Conservation (phyloP, 2,329 filamentous ascomycete genomes). For the Aspergillus flavus region DNA sequence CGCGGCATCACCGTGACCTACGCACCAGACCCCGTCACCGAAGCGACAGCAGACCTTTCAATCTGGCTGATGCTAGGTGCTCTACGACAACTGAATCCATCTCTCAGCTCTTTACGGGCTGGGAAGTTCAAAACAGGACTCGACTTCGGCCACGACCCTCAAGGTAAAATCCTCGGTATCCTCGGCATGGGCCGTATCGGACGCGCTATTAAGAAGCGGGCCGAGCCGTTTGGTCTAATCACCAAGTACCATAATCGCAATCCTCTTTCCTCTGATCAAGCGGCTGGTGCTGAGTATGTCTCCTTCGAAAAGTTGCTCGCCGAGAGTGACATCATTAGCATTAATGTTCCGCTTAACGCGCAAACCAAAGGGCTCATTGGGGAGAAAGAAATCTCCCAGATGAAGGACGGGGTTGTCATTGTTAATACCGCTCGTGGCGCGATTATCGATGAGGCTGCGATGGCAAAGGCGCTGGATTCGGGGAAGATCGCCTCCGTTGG, state of each 20-base stretch:
- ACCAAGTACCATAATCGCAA: slow-evolving; percentile 50
- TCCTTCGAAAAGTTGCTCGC: slow-evolving; percentile 45
- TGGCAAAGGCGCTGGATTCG: slow-evolving; percentile 47
- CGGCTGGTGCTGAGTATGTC: slow-evolving; percentile 42
- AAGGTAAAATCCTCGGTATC: not conserved
- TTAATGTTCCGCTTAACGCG: slow-evolving; percentile 52
- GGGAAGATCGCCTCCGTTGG: slow-evolving; percentile 50
- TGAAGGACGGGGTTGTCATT: slow-evolving; percentile 50
- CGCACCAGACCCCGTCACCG: slow-evolving; percentile 54
- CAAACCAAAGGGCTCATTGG: slow-evolving; percentile 47
- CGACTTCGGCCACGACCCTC: not conserved
- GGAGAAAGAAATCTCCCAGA: slow-evolving; percentile 42
- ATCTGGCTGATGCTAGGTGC: slow-evolving; percentile 52
- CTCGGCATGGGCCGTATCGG: not conserved
- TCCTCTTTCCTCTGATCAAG: slow-evolving; percentile 37
- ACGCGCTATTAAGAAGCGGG: not conserved
- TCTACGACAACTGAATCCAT: slow-evolving; percentile 34
- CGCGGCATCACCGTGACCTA: slow-evolving; percentile 58
- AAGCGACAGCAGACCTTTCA: slow-evolving; percentile 57
- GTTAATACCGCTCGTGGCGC: slow-evolving; percentile 53
- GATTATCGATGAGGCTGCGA: slow-evolving; percentile 47
- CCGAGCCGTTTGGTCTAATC: slow-evolving; percentile 29
- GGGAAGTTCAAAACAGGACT: not conserved
- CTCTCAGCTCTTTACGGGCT: not conserved
- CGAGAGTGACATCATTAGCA: slow-evolving; percentile 47